Evolutionary conservation across 225 moss, liverwort and hornwort genomes (phyloP), one percentile per base, ranked within the genome.

Genomic region (Physcomitrium patens): DNA sequence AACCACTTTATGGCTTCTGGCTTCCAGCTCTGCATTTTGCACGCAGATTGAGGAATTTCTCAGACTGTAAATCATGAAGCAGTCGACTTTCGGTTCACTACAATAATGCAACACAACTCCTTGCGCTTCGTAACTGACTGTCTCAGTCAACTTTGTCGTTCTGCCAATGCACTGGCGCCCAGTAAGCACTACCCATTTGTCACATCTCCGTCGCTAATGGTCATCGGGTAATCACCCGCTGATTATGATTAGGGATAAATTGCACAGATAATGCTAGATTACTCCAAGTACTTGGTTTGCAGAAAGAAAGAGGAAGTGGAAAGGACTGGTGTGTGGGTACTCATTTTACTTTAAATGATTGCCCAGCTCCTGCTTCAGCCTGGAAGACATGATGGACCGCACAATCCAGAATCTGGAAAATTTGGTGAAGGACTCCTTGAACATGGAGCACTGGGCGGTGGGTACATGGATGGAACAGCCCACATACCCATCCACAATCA

Each of bases 1-100:
- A 77, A 26, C 73, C 16, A 77, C 80, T 84, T 80, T 80, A 70
- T 70, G 80, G 63, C 77, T 45, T 14, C 43, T 42, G 71, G 9
- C 68, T 63, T 49, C 8, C 73, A 23, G 41, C 12, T 11, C 58
- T 55, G 73, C 63, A 13, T 49, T 77, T 49, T 51, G 77, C 77
- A 65, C 73, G 73, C 69, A 42, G 70, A 69, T 26, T 16, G 69
- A 80, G 73, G 70, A 76, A 37, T 68, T 69, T 49, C 9, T 28
- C 69, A 55, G 31, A 37, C 31, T 37, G 79, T 9, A 67, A 60
- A 59, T 73, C 72, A 58, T 53, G 53, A 73, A 22, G 7, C 48
- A 55, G 70, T 67, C 74, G 77, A 77, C 84, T 84, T 84, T 56
- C 23, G 59, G 69, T 10, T 19, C 69, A 48, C 19, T 17, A 42